Evolutionary conservation across 768 basidiomycete genomes (phyloP), one percentile per base, ranked within the genome.

Genomic region (Phlebiopsis flavidoalba): DNA sequence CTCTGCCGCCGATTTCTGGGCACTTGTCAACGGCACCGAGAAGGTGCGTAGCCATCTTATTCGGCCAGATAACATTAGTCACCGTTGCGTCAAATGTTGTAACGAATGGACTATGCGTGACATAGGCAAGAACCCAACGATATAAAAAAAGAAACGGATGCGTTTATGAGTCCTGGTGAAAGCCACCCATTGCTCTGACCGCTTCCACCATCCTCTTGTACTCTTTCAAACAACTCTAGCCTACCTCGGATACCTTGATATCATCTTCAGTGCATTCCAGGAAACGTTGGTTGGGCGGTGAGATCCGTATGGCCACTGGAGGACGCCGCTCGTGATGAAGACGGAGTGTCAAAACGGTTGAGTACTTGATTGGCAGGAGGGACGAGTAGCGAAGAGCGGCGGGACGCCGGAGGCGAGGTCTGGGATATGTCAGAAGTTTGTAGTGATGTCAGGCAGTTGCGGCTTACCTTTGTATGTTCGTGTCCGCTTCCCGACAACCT

Each of bases 171-270:
- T 67, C 67, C 19, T 73, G 71, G 19, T 71, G 74, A 69, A 88
- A 89, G 5, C 86, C 89, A 19, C 84, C 85, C 55, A 80, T 73
- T 21, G 75, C 77, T 26, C 82, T 75, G 36, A 94, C 75, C 17
- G 80, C 85, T 47, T 91, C 88, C 8, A 86, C 94, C 55, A 97
- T 70, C 48, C 88, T 76, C 64, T 83, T 82, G 72, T 97, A 98
- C 64, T 97, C 95, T 35, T 77, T 74, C 69, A 98, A n/a, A 74
- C 47, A 99, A 77, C 64, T 88, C 84, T n/a, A n/a, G 0, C 79
- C 84, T 1, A 98, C 85, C 65, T 99, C 96, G 0, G 87, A 84
- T 24, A 98, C 73, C 57, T 80, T 81, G 57, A 98, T 72, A 63
- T 98, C 96, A 57, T 87, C 89, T 51, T 84, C 81, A 0, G 81